Evolutionary conservation across 2,329 filamentous ascomycete species (phyloP).

Genomic region (Aspergillus alliaceus): DNA sequence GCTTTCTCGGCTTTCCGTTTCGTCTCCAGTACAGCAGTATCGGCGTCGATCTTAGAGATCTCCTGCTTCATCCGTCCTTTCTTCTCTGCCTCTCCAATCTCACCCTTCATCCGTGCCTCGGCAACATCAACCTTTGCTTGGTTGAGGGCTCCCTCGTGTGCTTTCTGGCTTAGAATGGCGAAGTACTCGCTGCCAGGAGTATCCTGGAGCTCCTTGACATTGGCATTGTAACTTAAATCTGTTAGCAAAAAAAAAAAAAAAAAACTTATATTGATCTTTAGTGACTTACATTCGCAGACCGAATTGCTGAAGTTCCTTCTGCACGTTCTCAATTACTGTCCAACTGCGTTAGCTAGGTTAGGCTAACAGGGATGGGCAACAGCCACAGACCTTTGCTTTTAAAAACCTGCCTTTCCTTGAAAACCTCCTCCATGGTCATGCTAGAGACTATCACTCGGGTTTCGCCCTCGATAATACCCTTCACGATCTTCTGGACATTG

Average conservation of each 20-base stretch:
- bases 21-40: constrained; percentile 81
- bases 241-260: constrained; percentile 6
- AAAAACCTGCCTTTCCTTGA: constrained; percentile 73
- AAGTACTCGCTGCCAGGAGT: constrained; percentile 82
- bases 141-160: constrained; percentile 81
- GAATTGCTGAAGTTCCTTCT: constrained; percentile 77
- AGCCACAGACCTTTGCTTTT: constrained; percentile 62
- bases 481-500: constrained; percentile 82
- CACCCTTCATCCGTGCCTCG: constrained; percentile 62
- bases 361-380: background rate
- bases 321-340: constrained; percentile 69
- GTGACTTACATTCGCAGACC: constrained; percentile 65
- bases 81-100: constrained; percentile 67
- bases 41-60: constrained; percentile 83
- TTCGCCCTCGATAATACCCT: constrained; percentile 87
- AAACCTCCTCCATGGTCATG: constrained; percentile 94
- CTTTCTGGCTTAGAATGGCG: constrained; percentile 75
- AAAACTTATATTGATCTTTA: background rate
- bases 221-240: constrained; percentile 60
- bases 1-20: constrained; percentile 81
- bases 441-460: constrained; percentile 78
- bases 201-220: constrained; percentile 85
- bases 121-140: constrained; percentile 68
- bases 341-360: background rate
- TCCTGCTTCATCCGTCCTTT: constrained; percentile 80